Evolutionary conservation across 1,139 yeast species (phyloP).

Genomic region (Taphrina betulina): DNA sequence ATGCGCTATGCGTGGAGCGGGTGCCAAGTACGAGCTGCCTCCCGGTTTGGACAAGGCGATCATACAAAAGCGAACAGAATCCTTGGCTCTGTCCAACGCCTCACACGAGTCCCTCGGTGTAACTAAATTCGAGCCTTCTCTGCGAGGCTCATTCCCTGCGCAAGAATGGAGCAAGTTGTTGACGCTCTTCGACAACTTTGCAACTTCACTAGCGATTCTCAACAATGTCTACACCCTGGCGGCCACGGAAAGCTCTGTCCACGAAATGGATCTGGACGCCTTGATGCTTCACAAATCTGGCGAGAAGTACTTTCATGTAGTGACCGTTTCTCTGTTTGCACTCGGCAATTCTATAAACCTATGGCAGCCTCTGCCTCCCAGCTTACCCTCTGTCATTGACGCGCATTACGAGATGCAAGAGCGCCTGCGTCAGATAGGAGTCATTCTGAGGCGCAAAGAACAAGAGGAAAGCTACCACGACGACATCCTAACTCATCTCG

Average conservation of each 20-base stretch:
- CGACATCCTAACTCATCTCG: constrained; percentile 19
- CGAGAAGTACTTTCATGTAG: constrained; percentile 10
- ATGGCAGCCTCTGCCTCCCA: constrained; percentile 27
- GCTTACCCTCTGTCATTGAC: constrained; percentile 9
- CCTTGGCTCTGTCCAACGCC: constrained; percentile 10
- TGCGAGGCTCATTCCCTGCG: constrained; percentile 10
- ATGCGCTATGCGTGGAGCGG: constrained; percentile 5
- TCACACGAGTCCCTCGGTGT: constrained; percentile 11
- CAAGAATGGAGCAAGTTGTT: constrained; percentile 20
- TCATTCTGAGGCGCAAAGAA: neutral
- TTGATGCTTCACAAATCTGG: neutral
- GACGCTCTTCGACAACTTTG: constrained; percentile 9
- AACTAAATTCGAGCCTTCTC: constrained; percentile 25
- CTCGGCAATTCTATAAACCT: constrained; percentile 9
- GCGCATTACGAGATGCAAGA: constrained; percentile 19
- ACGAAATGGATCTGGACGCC: neutral
- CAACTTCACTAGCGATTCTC: constrained; percentile 12
- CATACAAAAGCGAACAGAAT: constrained; percentile 5
- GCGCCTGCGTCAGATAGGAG: neutral
- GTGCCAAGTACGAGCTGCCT: constrained; percentile 14
- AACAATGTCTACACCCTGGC: neutral
- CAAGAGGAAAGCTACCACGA: neutral
- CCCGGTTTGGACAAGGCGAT: constrained; percentile 22
- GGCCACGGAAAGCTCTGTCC: neutral
- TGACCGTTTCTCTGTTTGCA: constrained; percentile 6